These are phyloP conservation scores for Naganishia sp. DNA, from an alignment of 1,284 basidiomycete species.

Conservation along the genomic window DNA sequence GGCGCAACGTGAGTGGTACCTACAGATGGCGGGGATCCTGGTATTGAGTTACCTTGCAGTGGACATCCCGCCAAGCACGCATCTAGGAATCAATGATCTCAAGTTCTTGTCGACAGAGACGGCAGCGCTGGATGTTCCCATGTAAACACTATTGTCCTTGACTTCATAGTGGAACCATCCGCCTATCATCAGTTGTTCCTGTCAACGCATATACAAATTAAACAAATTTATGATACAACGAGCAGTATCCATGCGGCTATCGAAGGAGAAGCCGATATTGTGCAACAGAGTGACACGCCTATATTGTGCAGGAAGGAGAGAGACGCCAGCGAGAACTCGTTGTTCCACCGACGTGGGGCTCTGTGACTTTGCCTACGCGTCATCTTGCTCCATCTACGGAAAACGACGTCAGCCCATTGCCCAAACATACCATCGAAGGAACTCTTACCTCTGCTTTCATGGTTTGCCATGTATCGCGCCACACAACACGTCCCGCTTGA, in stretches of 20 bases:
- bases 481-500: conserved; percentile 16
- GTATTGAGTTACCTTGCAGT: not conserved
- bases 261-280: not conserved
- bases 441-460: conserved; percentile 10
- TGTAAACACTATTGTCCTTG: not conserved
- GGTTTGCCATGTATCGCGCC: conserved; percentile 10
- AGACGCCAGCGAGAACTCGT: not conserved
- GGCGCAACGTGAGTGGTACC: not conserved
- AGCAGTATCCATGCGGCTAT: no score
- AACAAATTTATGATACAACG: not conserved
- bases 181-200: not conserved
- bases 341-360: not conserved
- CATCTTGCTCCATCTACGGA: conserved; percentile 18
- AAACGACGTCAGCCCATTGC: not conserved
- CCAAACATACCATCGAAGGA: not conserved
- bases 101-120: conserved; percentile 8
- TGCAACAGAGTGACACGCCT: not conserved
- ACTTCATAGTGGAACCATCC: not conserved
- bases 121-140: conserved; percentile 15
- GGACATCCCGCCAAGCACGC: not conserved
- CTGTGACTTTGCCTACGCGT: not conserved
- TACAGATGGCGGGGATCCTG: not conserved
- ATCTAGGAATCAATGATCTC: conserved; percentile 17
- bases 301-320: not conserved
- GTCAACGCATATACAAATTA: not conserved